Conservation (phyloP, 2,329 filamentous ascomycete genomes). For the Botrytis elliptica region DNA sequence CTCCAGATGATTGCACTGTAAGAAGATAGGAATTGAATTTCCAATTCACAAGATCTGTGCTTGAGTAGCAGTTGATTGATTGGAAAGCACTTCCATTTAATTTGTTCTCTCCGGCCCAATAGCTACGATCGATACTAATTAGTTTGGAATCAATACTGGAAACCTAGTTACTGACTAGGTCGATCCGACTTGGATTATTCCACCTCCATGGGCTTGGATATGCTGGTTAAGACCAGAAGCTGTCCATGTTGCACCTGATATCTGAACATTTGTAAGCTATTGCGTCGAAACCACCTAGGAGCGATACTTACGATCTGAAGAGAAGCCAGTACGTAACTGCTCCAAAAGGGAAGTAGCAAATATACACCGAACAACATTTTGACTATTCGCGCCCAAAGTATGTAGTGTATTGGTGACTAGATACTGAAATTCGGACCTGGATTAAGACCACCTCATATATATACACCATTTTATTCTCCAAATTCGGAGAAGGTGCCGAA, state of each 20-base stretch:
- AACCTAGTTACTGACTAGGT: constrained; percentile 41
- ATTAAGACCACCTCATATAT: background rate
- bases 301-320: constrained; percentile 15
- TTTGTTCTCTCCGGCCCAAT: constrained; percentile 67
- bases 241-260: constrained; percentile 37
- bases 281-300: background rate
- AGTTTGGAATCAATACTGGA: background rate
- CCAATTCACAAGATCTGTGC: constrained; percentile 63
- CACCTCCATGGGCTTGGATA: constrained; percentile 65
- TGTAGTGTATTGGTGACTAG: background rate
- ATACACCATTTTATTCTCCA: background rate
- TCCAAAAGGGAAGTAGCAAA: constrained; percentile 13
- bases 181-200: constrained; percentile 56
- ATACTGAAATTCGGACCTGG: background rate
- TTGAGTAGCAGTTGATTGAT: constrained; percentile 67
- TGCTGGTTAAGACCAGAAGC: constrained; percentile 46
- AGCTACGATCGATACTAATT: background rate
- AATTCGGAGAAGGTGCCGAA: background rate
- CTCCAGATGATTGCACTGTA: constrained; percentile 51
- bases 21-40: constrained; percentile 59
- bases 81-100: constrained; percentile 59
- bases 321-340: constrained; percentile 8
- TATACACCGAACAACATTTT: background rate
- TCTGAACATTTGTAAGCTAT: constrained; percentile 21
- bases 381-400: background rate